These are phyloP conservation scores for Starmerella sirachaensis DNA, from an alignment of 805 yeast species.

Conservation along the genomic window DNA sequence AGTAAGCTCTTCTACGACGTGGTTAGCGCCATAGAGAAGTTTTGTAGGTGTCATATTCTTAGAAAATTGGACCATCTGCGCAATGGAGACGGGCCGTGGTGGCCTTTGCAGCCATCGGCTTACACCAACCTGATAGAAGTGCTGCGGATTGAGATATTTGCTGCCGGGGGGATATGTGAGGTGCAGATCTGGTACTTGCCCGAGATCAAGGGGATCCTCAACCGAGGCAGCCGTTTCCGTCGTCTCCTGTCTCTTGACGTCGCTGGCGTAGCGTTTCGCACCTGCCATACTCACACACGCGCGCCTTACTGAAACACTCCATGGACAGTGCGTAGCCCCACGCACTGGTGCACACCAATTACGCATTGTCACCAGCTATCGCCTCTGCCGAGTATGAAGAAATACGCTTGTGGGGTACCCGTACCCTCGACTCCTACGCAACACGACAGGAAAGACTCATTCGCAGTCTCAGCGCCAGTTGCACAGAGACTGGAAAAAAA, in stretches of 20 bases:
- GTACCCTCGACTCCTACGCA: no score
- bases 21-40: slow-evolving; percentile 71
- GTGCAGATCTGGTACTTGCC: slow-evolving; percentile 8
- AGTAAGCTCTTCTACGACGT: slow-evolving; percentile 76
- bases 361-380: no score
- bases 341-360: no score
- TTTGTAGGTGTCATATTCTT: slow-evolving; percentile 63
- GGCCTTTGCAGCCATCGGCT: slow-evolving; percentile 47
- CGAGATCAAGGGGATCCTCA: slow-evolving; percentile 7
- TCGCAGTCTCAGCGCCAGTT: no score
- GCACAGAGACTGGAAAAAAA: no score
- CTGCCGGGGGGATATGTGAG: slow-evolving; percentile 15
- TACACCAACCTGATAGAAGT: slow-evolving; percentile 70
- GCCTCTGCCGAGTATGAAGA: no score
- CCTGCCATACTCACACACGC: no score
- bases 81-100: slow-evolving; percentile 85
- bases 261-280: no score
- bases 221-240: background rate
- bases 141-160: slow-evolving; percentile 43
- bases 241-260: background rate
- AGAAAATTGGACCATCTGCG: slow-evolving; percentile 85
- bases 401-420: no score
- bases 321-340: no score
- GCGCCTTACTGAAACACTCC: no score
- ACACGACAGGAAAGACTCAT: no score